Conservation (phyloP, 2,329 filamentous ascomycete species). For the Dryadomyces sulphureus region DNA sequence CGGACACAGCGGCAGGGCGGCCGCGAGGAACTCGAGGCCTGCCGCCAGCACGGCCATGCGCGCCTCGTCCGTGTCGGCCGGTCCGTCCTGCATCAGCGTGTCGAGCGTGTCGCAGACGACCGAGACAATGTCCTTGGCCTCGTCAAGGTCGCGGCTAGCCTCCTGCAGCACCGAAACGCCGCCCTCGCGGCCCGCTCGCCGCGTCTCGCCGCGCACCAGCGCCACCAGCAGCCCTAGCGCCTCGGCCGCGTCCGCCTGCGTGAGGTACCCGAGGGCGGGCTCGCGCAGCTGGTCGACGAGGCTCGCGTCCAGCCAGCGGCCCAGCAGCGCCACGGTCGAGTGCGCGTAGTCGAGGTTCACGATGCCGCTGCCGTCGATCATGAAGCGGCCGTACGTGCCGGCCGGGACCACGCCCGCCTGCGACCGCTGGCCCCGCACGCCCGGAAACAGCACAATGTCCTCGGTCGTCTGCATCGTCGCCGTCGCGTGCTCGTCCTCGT, state of each 20-base stretch:
- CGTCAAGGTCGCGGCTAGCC: slow-evolving; percentile 37
- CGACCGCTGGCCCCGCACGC: too few relatives aligned
- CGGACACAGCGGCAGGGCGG: slow-evolving; percentile 58
- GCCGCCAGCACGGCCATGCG: slow-evolving; percentile 52
- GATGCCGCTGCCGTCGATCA: slow-evolving; percentile 63
- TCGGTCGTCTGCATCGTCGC: slow-evolving; percentile 59
- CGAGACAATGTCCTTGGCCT: slow-evolving; percentile 60
- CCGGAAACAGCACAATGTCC: slow-evolving; percentile 48
- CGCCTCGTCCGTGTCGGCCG: slow-evolving; percentile 41
- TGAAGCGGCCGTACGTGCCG: slow-evolving; percentile 54
- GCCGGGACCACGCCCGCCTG: too few relatives aligned
- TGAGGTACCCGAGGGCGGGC: slow-evolving; percentile 36
- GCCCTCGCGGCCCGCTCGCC: slow-evolving; percentile 16
- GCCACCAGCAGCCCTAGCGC: slow-evolving; percentile 60
- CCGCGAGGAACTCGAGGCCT: slow-evolving; percentile 67
- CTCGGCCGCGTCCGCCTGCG: slow-evolving; percentile 52
- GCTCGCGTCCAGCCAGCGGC: slow-evolving; percentile 58
- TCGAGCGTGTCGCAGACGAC: slow-evolving; percentile 81
- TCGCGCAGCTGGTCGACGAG: slow-evolving; percentile 40
- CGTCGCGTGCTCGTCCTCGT: slow-evolving; percentile 57
- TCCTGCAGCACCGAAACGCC: slow-evolving; percentile 39
- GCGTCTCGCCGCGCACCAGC: slow-evolving; percentile 41
- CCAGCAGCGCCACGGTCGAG: slow-evolving; percentile 66
- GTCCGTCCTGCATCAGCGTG: slow-evolving; percentile 43
- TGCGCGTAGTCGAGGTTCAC: slow-evolving; percentile 67